Base-by-base conservation (phyloP, 2,329 filamentous ascomycete species). In the Cadophora sp. region DNA sequence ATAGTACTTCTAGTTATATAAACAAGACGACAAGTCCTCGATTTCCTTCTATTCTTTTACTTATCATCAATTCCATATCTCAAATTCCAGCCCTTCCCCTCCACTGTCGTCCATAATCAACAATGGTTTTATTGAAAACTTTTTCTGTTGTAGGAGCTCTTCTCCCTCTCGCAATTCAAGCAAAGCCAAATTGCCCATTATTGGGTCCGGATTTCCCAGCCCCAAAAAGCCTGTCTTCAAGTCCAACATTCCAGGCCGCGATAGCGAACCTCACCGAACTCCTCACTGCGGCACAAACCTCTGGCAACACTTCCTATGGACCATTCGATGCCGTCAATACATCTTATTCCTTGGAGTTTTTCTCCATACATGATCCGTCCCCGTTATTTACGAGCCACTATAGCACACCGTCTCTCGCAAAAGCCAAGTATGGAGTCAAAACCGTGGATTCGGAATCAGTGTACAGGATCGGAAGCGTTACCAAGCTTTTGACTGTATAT, bases 401-500 rank as follows among this genome's bases (percentile, higher is more conserved):
- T 64, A 79, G 78, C 6, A 77, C 78, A n/a, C 76, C 77, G 11
- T 72, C 70, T 8, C 71, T 79, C 24, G 73, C 72, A 19, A 73
- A 76, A 27, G 73, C 72, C 19, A 73, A 76, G 4, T 73, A 75
- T 9, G 79, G 80, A 0, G 77, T 79, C 8, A 76, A 69, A 9
- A 73, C 73, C 1, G 76, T 84, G 3, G 77, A 80, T 37, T 76
- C 77, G 8, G 74, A 84, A 66, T 82, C 79, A 0, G 74, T 81
- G 24, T 86, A 80, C 70, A 76, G 79, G 2, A 73, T 82, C 4
- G 80, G 77, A 16, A 84, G 82, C 69, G 73, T 84, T 12, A 81
- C 81, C 11, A 85, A 85, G 72, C 72, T 83, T 7, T 79, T 82
- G 68, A 81, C 79, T 2, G 77, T 83, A 2, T 82, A 80, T 63